Evolutionary conservation across 2,329 filamentous ascomycete species (phyloP).

Genomic region (Zasmidium citrigriseum): DNA sequence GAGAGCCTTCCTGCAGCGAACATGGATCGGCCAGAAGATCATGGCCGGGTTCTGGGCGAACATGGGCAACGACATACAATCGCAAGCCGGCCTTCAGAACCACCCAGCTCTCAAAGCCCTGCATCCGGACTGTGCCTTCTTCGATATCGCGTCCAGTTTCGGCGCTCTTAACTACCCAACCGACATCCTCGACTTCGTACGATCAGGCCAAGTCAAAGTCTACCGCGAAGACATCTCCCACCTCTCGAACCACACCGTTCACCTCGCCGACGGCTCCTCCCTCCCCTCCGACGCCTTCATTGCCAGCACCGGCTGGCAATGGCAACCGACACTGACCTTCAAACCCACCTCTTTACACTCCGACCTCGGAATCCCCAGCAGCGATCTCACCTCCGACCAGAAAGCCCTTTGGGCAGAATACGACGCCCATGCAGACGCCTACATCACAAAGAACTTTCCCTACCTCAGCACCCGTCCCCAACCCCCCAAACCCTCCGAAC

Average conservation of each 20-base stretch:
- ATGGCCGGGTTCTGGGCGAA: slow-evolving; percentile 10
- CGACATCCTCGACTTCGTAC: slow-evolving; percentile 13
- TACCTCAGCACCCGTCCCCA: slow-evolving; percentile 5
- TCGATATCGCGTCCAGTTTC: slow-evolving; percentile 15
- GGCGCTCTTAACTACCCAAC: slow-evolving; percentile 12
- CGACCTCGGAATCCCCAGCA: slow-evolving; percentile 14
- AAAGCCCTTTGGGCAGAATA: slow-evolving; percentile 6
- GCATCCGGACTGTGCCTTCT: slow-evolving; percentile 11
- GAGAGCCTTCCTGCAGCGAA: slow-evolving; percentile 14
- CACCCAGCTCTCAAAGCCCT: slow-evolving; percentile 7
- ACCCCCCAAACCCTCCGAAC: not conserved
- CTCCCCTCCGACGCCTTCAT: slow-evolving; percentile 13
- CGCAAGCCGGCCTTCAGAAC: slow-evolving; percentile 10
- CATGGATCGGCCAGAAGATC: slow-evolving; percentile 11
- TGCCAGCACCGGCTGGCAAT: slow-evolving; percentile 15
- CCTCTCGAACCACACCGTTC: slow-evolving; percentile 10
- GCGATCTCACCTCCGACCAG: slow-evolving; percentile 8
- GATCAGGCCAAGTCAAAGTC: slow-evolving; percentile 13
- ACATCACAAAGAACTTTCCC: slow-evolving; percentile 11
- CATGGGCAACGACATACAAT: slow-evolving; percentile 6
- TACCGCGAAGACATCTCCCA: slow-evolving; percentile 13
- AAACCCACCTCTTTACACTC: slow-evolving; percentile 11
- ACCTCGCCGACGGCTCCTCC: slow-evolving; percentile 6
- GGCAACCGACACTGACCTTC: slow-evolving; percentile 12
- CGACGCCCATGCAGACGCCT: slow-evolving; percentile 11